These are phyloP conservation scores for Aquilaria sinensis DNA, from an alignment of 345 rosid genomes.

Conservation along the genomic window DNA sequence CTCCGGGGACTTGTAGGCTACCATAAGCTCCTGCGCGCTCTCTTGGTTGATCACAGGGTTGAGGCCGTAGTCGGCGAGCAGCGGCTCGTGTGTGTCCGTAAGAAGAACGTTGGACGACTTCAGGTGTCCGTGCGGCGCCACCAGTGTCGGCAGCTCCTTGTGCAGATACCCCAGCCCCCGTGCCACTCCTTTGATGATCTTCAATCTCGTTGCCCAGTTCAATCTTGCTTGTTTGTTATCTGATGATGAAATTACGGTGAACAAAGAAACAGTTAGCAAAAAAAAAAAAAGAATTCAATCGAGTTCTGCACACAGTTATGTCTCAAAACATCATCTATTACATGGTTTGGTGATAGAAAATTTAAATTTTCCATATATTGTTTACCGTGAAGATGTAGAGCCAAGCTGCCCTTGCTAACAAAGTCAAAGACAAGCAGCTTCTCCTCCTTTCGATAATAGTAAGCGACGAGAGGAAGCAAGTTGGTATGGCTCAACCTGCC, in stretches of 20 bases:
- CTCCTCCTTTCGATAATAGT: conserved; percentile 81
- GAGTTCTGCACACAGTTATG: not conserved
- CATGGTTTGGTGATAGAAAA: not conserved
- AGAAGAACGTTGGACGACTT: conserved; percentile 87
- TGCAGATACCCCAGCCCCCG: conserved; percentile 61
- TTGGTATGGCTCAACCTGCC: conserved; percentile 70
- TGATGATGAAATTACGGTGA: conserved; percentile 41
- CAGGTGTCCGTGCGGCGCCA: conserved; percentile 84
- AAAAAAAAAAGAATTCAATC: not conserved
- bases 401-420: conserved; percentile 64
- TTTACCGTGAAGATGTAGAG: conserved; percentile 74
- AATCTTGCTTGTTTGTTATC: conserved; percentile 37
- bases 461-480: conserved; percentile 78
- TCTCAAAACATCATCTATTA: not conserved
- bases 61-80: conserved; percentile 66
- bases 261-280: not conserved
- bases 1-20: conserved; percentile 87
- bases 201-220: conserved; percentile 68
- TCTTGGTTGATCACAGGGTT: conserved; percentile 78
- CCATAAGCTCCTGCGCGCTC: conserved; percentile 70
- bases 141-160: conserved; percentile 60
- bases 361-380: conserved; percentile 3
- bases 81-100: conserved; percentile 40
- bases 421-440: conserved; percentile 65
- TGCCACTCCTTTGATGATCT: conserved; percentile 66